Evolutionary conservation across 352 stramenopile species (phyloP).

Genomic region (Thraustochytrium sp.): DNA sequence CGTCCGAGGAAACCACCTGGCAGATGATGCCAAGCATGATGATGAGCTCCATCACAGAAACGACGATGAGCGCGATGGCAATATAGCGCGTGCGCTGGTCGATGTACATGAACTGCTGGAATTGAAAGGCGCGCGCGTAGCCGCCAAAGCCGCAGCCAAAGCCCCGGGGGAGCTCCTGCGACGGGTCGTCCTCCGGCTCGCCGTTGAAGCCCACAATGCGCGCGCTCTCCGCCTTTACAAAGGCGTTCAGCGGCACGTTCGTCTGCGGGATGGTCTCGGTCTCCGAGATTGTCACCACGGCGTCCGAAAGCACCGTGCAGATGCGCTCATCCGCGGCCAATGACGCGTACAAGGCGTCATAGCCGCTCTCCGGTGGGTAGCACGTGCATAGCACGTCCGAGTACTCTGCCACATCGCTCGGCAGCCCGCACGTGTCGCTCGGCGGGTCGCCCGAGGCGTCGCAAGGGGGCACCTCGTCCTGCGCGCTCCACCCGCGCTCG

Average conservation of each 20-base stretch:
- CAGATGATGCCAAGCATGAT: not conserved
- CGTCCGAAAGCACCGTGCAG: conserved; percentile 12
- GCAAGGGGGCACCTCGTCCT: not conserved
- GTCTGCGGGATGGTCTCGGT: not conserved
- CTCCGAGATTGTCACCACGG: not conserved
- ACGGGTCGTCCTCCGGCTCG: not conserved
- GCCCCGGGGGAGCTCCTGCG: not conserved
- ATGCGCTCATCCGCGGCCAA: not conserved
- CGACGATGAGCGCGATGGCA: not conserved
- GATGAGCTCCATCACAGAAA: conserved; percentile 12
- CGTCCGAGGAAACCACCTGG: not conserved
- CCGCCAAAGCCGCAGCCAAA: conserved; percentile 37
- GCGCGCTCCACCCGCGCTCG: not conserved
- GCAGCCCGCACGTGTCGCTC: not conserved
- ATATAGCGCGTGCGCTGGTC: not conserved
- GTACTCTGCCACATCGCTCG: not conserved
- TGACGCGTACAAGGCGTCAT: not conserved
- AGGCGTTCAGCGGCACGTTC: not conserved
- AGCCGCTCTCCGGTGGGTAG: not conserved
- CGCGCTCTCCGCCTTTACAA: not conserved
- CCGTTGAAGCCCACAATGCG: conserved; percentile 34
- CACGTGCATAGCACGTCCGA: conserved; percentile 13
- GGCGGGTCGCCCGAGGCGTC: not conserved
- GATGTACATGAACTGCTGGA: conserved; percentile 30
- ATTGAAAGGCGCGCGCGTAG: conserved; percentile 29